phyloP scores from a whole-genome alignment of 371 early-diverging fungal species.

The Zopfochytrium polystomum region DNA sequence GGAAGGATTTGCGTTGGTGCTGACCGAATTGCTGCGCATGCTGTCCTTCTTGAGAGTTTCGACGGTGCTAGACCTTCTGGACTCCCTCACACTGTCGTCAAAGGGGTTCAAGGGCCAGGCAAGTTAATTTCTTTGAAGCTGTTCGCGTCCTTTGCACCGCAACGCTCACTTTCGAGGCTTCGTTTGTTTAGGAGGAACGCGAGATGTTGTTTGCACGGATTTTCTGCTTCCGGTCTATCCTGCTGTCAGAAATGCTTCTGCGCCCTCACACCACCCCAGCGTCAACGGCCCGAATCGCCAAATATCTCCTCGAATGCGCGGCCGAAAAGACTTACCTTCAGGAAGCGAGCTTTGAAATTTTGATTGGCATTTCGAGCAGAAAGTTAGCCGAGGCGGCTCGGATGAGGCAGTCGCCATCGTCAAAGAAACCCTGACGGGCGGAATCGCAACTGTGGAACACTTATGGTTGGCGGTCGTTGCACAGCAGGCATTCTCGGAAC shows the following conservation, averaged over 20 bases:
- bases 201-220: slow-evolving; percentile 87
- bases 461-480: slow-evolving; percentile 57
- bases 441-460: slow-evolving; percentile 65
- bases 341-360: slow-evolving; percentile 70
- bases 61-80: slow-evolving; percentile 66
- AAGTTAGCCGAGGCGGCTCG: slow-evolving; percentile 16
- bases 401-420: neutral
- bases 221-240: slow-evolving; percentile 80
- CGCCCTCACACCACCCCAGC: slow-evolving; percentile 56
- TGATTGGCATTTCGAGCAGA: no score
- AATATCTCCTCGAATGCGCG: slow-evolving; percentile 59
- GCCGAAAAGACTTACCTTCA: slow-evolving; percentile 70
- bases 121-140: slow-evolving; percentile 8
- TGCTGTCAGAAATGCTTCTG: slow-evolving; percentile 75
- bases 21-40: slow-evolving; percentile 63
- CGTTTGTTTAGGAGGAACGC: slow-evolving; percentile 69
- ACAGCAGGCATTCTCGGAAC: slow-evolving; percentile 18
- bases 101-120: slow-evolving; percentile 37
- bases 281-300: slow-evolving; percentile 64
- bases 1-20: slow-evolving; percentile 90
- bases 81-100: slow-evolving; percentile 44
- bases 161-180: no score
- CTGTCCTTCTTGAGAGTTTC: slow-evolving; percentile 51
- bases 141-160: no score
- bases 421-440: slow-evolving; percentile 45